Base-by-base conservation (phyloP, 2,329 filamentous ascomycete species). In the Nemania diffusa region DNA sequence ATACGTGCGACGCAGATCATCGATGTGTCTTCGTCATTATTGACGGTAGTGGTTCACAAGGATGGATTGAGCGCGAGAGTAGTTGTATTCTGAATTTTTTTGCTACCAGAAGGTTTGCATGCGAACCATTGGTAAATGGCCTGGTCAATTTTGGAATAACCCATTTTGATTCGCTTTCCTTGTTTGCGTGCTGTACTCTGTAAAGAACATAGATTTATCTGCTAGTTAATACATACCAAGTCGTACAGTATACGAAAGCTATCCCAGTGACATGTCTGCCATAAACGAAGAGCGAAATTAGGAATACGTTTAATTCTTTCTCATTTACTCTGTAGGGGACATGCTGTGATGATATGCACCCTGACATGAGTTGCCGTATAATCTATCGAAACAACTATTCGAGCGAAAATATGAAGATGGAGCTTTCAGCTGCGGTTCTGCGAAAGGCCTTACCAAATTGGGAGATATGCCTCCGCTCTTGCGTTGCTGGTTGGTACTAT, bases 341-440 rank as follows among this genome's bases (percentile, higher is more conserved):
- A 24, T 20, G 4, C 20, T 55, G 57, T 40, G 11, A 29, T 61
- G 24, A 42, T 50, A 56, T 61, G 50, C 46, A 40, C 27, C 13
- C 40, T 59, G 40, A 65, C 37, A 48, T 34, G 17, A 51, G 46
- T 53, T 53, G 52, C 57, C 20, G 20, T 65, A 22, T 52, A 44
- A 65, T 32, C 9, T n/a, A 37, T 53, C 48, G n/a, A 65, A 44
- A 15, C 51, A 46, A 34, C 20, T 46, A 57, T 61, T 62, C 22
- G 37, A 48, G 46, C 37, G 27, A 24, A 55, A 55, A 58, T 50
- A 29, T 52, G 20, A 61, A 46, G 51, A 37, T 50, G 32, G 48
- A 42, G 55, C 24, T 22, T 65, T 68, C 68, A 69, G 68, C 68
- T 68, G 37, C n/a, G 34, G 27, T 59, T 29, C 56, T 65, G 32